Conservation (phyloP, 2,329 filamentous ascomycete species). For the Cordyceps cateniannulata region DNA sequence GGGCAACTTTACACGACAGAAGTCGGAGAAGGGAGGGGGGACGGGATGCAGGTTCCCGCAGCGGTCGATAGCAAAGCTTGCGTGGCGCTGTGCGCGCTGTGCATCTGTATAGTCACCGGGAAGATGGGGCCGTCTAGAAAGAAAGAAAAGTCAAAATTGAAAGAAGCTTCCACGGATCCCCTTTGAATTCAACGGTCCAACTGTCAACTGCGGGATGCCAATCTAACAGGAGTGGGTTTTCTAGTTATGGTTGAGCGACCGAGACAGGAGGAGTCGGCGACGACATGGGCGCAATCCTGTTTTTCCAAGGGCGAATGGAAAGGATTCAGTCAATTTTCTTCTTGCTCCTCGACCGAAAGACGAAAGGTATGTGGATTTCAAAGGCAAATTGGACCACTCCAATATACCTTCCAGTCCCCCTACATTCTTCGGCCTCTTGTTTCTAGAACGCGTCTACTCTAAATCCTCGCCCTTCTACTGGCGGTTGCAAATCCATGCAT, state of each 20-base stretch:
- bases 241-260: not conserved
- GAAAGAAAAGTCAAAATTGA: not conserved
- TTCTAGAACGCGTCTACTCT: not conserved
- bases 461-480: not conserved
- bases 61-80: not conserved
- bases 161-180: not conserved
- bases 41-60: not conserved
- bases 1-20: not conserved
- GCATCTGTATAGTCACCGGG: not conserved
- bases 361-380: not conserved
- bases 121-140: not conserved
- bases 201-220: not conserved
- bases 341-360: not conserved
- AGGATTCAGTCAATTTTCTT: not conserved
- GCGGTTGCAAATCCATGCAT: constrained; percentile 1
- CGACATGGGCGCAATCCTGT: not conserved
- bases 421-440: not conserved
- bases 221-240: constrained; percentile 6
- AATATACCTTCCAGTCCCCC: not conserved
- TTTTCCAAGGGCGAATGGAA: not conserved
- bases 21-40: not conserved
- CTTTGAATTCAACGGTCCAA: not conserved
- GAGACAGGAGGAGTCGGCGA: not conserved
- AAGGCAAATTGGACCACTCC: too few species aligned
- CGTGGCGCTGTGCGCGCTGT: not conserved